These are phyloP conservation scores for Cutaneotrichosporon dermatis DNA, from an alignment of 1,284 basidiomycete species.

Conservation along the genomic window DNA sequence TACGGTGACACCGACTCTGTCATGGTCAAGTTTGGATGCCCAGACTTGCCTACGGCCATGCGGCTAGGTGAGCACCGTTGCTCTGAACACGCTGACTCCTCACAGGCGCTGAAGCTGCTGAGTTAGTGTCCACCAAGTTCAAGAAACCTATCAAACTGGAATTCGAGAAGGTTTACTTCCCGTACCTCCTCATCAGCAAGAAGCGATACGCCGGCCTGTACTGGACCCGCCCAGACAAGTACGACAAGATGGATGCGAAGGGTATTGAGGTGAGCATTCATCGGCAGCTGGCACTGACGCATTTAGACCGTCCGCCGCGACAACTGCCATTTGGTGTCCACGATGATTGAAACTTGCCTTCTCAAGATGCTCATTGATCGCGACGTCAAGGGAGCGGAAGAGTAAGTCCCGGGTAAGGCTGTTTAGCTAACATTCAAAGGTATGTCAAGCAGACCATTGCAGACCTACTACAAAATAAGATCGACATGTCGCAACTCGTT, in stretches of 20 bases:
- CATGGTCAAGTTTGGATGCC: constrained; percentile 91
- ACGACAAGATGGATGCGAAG: constrained; percentile 98
- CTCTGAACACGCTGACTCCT: not conserved
- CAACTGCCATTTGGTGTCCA: constrained; percentile 90
- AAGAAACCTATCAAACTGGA: constrained; percentile 93
- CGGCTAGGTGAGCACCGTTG: constrained; percentile 58
- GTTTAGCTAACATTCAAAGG: constrained; percentile 49
- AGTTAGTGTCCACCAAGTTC: constrained; percentile 86
- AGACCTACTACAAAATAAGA: constrained; percentile 87
- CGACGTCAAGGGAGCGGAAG: constrained; percentile 85
- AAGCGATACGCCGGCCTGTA: constrained; percentile 95
- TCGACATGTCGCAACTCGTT: constrained; percentile 96
- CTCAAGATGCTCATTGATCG: constrained; percentile 94
- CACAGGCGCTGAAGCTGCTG: constrained; percentile 85
- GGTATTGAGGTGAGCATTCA: constrained; percentile 75
- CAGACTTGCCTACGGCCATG: constrained; percentile 80
- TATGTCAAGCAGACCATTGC: constrained; percentile 90
- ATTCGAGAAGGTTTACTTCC: constrained; percentile 97
- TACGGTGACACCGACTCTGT: constrained; percentile 98
- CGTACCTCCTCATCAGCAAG: constrained; percentile 92
- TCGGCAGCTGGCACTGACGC: constrained; percentile 1
- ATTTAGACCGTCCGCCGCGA: constrained; percentile 86
- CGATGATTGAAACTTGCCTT: constrained; percentile 91
- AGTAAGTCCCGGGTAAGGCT: constrained; percentile 54
- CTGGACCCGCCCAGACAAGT: constrained; percentile 89